These are phyloP conservation scores for Carpinus fangiana DNA, from an alignment of 306 rosid species.

Conservation along the genomic window DNA sequence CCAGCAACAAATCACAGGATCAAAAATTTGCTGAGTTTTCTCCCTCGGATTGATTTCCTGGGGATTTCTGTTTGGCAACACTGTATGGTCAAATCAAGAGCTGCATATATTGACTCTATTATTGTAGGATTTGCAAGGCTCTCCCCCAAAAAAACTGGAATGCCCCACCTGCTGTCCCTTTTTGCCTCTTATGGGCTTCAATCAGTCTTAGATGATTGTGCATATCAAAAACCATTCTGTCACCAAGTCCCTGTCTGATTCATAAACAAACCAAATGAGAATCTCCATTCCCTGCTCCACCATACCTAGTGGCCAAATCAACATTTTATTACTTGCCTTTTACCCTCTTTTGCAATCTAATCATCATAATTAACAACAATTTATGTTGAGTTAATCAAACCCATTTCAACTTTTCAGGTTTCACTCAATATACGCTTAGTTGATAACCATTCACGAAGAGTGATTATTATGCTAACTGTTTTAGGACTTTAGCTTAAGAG, in stretches of 20 bases:
- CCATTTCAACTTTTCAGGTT: constrained; percentile 26
- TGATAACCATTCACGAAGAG: constrained; percentile 21
- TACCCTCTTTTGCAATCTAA: constrained; percentile 34
- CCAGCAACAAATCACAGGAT: constrained; percentile 34
- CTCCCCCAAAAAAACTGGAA: constrained; percentile 25
- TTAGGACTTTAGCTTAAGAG: neutral
- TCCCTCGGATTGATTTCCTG: constrained; percentile 30
- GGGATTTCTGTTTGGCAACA: constrained; percentile 41
- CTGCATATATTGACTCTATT: constrained; percentile 54
- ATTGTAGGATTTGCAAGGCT: constrained; percentile 48
- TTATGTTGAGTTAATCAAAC: constrained; percentile 5
- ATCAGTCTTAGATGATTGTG: constrained; percentile 72
- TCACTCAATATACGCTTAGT: constrained; percentile 2
- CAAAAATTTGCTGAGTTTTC: constrained; percentile 13
- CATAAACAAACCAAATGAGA: constrained; percentile 62
- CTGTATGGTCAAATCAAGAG: constrained; percentile 60
- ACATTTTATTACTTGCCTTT: constrained; percentile 41
- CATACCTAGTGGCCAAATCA: constrained; percentile 45
- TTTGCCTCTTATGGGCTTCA: constrained; percentile 74
- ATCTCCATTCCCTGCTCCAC: constrained; percentile 45
- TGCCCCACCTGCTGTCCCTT: constrained; percentile 70
- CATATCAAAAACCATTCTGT: constrained; percentile 65
- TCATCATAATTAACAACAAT: constrained; percentile 26
- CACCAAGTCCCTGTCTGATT: constrained; percentile 61
- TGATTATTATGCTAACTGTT: neutral